Conservation (phyloP, 2,329 filamentous ascomycete species). For the Arthroderma uncinatum region DNA sequence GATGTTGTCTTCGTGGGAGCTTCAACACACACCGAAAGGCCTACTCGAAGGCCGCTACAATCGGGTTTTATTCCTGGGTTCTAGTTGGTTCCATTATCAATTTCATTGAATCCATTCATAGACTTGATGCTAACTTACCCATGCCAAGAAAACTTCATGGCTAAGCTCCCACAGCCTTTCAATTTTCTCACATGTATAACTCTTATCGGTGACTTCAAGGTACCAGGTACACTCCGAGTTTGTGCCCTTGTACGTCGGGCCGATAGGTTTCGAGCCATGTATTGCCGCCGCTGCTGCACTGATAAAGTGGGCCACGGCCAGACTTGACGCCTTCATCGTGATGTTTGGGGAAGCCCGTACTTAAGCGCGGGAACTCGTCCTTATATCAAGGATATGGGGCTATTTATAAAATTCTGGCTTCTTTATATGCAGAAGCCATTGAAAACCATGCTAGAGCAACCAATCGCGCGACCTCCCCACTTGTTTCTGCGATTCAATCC, state of each 20-base stretch:
- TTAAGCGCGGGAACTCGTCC: too few relatives aligned
- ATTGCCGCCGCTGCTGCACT: background rate
- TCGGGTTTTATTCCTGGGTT: constrained; percentile 2
- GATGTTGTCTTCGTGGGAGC: background rate
- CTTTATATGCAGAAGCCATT: background rate
- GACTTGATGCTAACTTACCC: too few relatives aligned
- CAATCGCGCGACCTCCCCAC: background rate
- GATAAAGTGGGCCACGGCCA: background rate
- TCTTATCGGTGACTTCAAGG: background rate
- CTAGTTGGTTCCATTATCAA: background rate
- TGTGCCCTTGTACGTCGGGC: background rate
- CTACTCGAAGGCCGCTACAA: constrained; percentile 3
- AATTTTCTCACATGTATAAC: background rate
- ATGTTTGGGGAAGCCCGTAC: background rate
- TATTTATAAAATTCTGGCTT: background rate
- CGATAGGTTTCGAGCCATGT: background rate
- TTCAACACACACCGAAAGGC: constrained; percentile 4
- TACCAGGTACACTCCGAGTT: background rate
- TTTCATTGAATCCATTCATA: background rate
- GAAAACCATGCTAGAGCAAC: background rate
- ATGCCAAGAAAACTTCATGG: constrained; percentile 2
- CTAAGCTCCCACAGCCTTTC: background rate
- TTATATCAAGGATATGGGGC: background rate
- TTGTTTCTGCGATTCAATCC: background rate
- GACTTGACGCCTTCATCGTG: background rate